A percentile compares a stretch with the other conserved stretches of the same genome.
phyloP scores from a whole-genome alignment of 1,284 basidiomycete genomes.

The Pisolithus thermaeus region DNA sequence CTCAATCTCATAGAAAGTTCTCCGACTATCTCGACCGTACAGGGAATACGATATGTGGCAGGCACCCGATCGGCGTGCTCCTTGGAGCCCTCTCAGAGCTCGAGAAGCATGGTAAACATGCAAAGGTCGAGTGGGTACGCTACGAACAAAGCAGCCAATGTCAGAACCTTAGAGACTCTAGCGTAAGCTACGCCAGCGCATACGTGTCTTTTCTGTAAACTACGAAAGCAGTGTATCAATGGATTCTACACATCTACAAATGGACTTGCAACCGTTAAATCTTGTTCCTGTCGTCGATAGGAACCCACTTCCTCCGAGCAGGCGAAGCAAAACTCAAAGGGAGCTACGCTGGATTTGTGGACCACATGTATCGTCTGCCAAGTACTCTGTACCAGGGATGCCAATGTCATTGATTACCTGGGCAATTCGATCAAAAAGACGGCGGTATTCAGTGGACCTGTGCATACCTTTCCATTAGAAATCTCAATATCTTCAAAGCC shows the following conservation, averaged over 20 bases:
- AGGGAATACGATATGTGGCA: conserved; percentile 95
- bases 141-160: conserved; percentile 92
- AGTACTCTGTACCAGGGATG: conserved; percentile 54
- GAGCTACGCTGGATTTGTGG: conserved; percentile 40
- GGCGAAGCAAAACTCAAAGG: conserved; percentile 30
- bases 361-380: conserved; percentile 51
- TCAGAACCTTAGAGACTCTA: conserved; percentile 65
- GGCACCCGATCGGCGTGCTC: conserved; percentile 92
- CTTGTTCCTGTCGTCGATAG: not conserved
- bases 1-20: conserved; percentile 59
- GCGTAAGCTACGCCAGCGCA: conserved; percentile 94
- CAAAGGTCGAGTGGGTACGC: conserved; percentile 69
- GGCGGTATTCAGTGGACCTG: not conserved
- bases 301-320: not conserved
- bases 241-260: not conserved
- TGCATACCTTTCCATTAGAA: conserved; percentile 39
- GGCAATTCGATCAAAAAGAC: not conserved
- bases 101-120: conserved; percentile 40
- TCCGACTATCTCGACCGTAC: conserved; percentile 74
- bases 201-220: conserved; percentile 49
- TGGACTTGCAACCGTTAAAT: not conserved
- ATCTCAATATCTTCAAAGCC: conserved; percentile 69
- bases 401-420: conserved; percentile 55
- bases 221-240: conserved; percentile 1
- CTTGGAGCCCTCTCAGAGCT: conserved; percentile 69